Conservation (phyloP, 305 asterid genomes). For the Coffea humblotiana region DNA sequence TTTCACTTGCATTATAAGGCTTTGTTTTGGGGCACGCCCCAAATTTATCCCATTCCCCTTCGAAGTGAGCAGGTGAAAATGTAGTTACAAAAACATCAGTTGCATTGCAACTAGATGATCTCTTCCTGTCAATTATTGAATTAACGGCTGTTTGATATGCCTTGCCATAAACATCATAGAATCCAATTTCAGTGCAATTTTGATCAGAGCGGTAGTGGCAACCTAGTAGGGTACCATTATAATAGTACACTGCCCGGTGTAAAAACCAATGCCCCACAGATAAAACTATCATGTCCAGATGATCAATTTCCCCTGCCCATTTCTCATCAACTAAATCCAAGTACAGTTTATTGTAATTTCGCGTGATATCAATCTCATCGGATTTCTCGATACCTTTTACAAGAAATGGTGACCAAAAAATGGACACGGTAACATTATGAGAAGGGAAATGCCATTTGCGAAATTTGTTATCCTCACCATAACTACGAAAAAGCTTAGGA, state of each 20-base stretch:
- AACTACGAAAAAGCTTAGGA: slow-evolving; percentile 46
- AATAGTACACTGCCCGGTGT: slow-evolving; percentile 43
- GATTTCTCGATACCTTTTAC: slow-evolving; percentile 65
- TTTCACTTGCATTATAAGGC: slow-evolving; percentile 50
- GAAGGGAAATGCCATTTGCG: slow-evolving; percentile 61
- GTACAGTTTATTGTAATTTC: slow-evolving; percentile 40
- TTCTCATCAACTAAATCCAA: slow-evolving; percentile 56
- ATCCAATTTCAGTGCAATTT: slow-evolving; percentile 59
- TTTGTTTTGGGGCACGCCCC: slow-evolving; percentile 65
- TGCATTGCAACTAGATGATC: not conserved
- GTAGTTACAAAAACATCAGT: slow-evolving; percentile 50
- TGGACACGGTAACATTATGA: slow-evolving; percentile 45
- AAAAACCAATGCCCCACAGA: slow-evolving; percentile 79
- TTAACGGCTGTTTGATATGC: slow-evolving; percentile 53
- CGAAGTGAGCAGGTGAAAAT: slow-evolving; percentile 77
- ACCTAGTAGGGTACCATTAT: slow-evolving; percentile 46
- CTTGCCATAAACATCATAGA: slow-evolving; percentile 49
- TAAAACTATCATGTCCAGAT: slow-evolving; percentile 51
- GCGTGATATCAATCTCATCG: not conserved
- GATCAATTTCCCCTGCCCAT: slow-evolving; percentile 56
- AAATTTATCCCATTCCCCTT: slow-evolving; percentile 80
- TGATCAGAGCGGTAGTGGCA: slow-evolving; percentile 46
- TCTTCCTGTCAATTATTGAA: slow-evolving; percentile 31
- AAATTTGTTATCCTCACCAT: slow-evolving; percentile 64
- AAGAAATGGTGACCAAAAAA: slow-evolving; percentile 86